phyloP scores from a whole-genome alignment of 2,329 filamentous ascomycete species.

The Beauveria sp. region DNA sequence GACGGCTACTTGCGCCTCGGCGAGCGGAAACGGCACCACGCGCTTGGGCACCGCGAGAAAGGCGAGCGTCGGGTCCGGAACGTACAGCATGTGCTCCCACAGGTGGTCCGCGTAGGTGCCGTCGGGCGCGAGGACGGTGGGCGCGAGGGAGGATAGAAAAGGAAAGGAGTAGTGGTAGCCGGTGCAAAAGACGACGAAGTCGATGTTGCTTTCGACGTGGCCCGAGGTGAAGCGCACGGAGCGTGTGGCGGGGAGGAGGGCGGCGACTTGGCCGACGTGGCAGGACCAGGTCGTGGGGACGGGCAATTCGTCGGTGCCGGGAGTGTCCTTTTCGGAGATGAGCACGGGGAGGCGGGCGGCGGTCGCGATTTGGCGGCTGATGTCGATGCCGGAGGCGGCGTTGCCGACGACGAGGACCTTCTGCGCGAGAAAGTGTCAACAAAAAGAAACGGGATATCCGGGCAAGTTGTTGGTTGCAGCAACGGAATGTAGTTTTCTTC shows the following conservation, averaged over 20 bases:
- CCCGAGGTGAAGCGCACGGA: slow-evolving; percentile 57
- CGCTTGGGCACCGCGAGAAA: slow-evolving; percentile 60
- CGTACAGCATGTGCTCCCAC: slow-evolving; percentile 64
- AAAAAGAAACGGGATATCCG: not conserved
- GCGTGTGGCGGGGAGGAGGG: slow-evolving; percentile 35
- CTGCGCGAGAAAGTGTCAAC: slow-evolving; percentile 24
- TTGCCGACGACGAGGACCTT: slow-evolving; percentile 62
- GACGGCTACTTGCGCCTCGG: slow-evolving; percentile 61
- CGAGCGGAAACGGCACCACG: slow-evolving; percentile 64
- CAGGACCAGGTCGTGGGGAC: slow-evolving; percentile 24
- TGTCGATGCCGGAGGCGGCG: slow-evolving; percentile 64
- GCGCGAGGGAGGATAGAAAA: slow-evolving; percentile 44
- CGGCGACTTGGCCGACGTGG: slow-evolving; percentile 38
- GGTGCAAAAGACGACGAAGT: slow-evolving; percentile 74
- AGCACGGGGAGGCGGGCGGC: slow-evolving; percentile 49
- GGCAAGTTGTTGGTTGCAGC: too few species aligned
- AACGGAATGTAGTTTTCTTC: not conserved
- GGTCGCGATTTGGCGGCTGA: slow-evolving; percentile 54
- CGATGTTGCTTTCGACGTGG: slow-evolving; percentile 54
- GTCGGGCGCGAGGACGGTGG: slow-evolving; percentile 48
- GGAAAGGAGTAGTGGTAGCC: slow-evolving; percentile 80
- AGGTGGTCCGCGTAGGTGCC: slow-evolving; percentile 60
- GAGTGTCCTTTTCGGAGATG: slow-evolving; percentile 38
- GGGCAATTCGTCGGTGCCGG: slow-evolving; percentile 14
- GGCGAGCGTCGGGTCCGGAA: slow-evolving; percentile 54